Evolutionary conservation across 331 rosid genomes (phyloP).

Genomic region (Telfairia occidentalis): DNA sequence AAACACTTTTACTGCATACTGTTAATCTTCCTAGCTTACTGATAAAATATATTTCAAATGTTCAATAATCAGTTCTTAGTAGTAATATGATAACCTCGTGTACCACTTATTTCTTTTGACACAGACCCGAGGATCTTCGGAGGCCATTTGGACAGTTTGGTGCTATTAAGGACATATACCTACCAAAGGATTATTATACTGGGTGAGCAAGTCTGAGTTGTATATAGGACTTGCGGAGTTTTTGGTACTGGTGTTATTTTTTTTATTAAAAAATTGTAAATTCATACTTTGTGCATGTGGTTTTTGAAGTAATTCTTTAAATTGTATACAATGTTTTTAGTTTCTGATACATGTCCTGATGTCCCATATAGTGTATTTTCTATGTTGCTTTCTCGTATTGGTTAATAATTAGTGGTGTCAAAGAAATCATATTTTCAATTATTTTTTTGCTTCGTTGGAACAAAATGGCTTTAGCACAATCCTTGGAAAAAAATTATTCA

Average conservation of each 20-base stretch:
- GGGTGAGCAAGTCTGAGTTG: conserved; percentile 56
- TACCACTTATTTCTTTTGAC: background rate
- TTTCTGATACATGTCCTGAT: background rate
- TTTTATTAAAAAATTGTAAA: background rate
- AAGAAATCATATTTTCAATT: background rate
- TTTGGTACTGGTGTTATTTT: background rate
- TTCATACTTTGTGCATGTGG: background rate
- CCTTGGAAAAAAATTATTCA: background rate
- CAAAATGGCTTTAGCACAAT: background rate
- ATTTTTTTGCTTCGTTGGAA: background rate
- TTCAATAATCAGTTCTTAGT: background rate
- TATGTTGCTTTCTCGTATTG: background rate
- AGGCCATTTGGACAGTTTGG: conserved; percentile 94
- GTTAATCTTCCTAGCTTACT: background rate
- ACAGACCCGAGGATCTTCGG: conserved; percentile 91
- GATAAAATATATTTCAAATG: background rate
- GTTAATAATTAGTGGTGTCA: background rate
- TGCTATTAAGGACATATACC: conserved; percentile 75
- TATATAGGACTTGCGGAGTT: background rate
- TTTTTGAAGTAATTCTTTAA: background rate
- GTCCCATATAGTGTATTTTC: background rate
- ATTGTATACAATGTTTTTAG: background rate
- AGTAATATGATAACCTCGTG: background rate
- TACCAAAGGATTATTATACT: conserved; percentile 87
- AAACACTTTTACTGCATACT: background rate